Evolutionary conservation across 2,329 filamentous ascomycete genomes (phyloP).

Genomic region (Phialocephala subalpina): DNA sequence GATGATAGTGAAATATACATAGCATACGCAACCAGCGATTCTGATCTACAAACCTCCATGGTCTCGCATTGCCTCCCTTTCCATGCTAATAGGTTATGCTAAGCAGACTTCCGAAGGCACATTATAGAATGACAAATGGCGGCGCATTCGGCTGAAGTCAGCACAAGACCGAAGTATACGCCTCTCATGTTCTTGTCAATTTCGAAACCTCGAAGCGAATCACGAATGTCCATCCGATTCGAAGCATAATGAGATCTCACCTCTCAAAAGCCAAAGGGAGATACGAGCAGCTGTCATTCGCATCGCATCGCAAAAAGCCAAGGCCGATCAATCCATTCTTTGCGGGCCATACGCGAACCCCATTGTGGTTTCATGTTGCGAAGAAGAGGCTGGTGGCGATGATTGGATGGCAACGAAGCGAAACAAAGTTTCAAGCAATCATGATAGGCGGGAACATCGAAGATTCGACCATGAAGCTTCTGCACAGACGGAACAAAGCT

Average conservation of each 20-base stretch:
- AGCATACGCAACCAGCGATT: neutral
- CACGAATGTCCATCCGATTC: neutral
- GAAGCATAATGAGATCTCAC: neutral
- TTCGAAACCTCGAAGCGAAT: neutral
- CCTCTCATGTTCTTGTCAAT: neutral
- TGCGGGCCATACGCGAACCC: neutral
- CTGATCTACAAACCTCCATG: neutral
- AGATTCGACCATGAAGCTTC: neutral
- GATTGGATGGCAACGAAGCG: conserved; percentile 9
- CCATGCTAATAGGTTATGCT: neutral
- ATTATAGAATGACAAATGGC: neutral
- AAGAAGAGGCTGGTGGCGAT: neutral
- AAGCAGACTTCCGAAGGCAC: neutral
- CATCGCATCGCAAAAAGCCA: conserved; percentile 18
- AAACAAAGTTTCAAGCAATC: conserved; percentile 12
- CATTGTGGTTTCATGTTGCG: conserved; percentile 15
- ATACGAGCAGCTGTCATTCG: neutral
- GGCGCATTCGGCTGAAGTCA: conserved; percentile 4
- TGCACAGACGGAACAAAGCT: conserved; percentile 3
- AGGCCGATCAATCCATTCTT: neutral
- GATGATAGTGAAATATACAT: conserved; percentile 5
- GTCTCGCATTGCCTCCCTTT: neutral
- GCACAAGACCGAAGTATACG: neutral
- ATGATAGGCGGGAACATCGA: neutral
- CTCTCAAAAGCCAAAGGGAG: neutral